Base-by-base conservation (phyloP, 148 eudicot genomes). In the Amaranthus hypochondriacus region DNA sequence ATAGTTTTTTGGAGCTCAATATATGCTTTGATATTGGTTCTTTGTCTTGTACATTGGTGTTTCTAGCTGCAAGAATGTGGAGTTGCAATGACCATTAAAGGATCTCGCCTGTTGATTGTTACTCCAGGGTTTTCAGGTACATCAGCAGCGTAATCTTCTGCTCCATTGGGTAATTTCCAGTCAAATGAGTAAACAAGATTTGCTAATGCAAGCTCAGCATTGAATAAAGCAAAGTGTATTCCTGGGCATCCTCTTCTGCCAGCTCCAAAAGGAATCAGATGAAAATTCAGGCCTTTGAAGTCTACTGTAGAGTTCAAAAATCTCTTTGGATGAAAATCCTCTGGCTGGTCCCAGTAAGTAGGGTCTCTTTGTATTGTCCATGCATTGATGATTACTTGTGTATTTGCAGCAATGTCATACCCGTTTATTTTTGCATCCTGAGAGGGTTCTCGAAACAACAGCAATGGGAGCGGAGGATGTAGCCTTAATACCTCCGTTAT, bases 231-330 rank as follows among this genome's bases (percentile, higher is more conserved):
- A 76, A 82, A 85, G 2, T 65, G 7, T 15, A 76, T 66, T 6
- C 84, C 84, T 0, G 86, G 88, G 11, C 86, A 85, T 1, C 71
- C 78, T 66, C 82, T 69, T 64, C 84, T 56, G 3, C 88, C 84
- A 0, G 84, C 74, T 48, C 86, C 84, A 68, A 85, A 85, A 0
- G 85, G 83, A 18, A 82, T 77, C 56, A 76, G 62, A 1, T 69
- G 15, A 52, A 80, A 85, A 51, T 80, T 77, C 1, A 71, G 68
- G 9, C 79, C 83, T 15, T 71, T 77, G 39, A 63, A 74, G 53
- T 80, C 87, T 7, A 80, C 50, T 6, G 69, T 46, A 49, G 57
- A 71, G 47, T 75, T 61, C 55, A 72, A 43, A 51, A 82, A 85
- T 64, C 88, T 80, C 62, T 82, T 81, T 3, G 88, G 88, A 15